Percentiles rank a stretch among this genome's conserved stretches.
phyloP scores from a whole-genome alignment of 331 rosid genomes.

The Phaseolus coccineus region DNA sequence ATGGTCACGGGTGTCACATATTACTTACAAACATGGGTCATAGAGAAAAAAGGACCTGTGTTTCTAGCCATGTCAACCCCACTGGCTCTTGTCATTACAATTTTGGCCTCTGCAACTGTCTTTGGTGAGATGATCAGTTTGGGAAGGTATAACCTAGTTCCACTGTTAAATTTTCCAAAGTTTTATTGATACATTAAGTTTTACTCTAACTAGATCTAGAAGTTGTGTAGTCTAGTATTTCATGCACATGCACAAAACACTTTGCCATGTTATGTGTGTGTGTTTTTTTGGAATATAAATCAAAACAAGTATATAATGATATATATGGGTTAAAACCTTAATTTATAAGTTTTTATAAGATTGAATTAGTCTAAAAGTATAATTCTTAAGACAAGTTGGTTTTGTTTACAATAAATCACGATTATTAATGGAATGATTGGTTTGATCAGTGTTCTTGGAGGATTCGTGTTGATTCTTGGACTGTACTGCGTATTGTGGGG shows the following conservation, averaged over 20 bases:
- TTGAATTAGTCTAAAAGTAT: no score
- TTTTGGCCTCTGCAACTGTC: slow-evolving; percentile 58
- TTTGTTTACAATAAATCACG: neutral
- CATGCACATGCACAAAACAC: neutral
- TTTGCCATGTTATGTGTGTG: neutral
- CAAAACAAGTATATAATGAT: neutral
- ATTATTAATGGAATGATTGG: neutral
- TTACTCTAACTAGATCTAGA: neutral
- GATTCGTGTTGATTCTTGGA: slow-evolving; percentile 62
- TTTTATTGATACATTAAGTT: neutral
- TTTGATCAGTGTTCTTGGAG: slow-evolving; percentile 65
- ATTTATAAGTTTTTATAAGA: no score
- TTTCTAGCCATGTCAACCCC: slow-evolving; percentile 84
- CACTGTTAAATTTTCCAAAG: neutral
- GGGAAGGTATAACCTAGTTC: slow-evolving; percentile 66
- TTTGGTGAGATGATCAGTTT: slow-evolving; percentile 65
- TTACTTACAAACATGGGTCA: slow-evolving; percentile 76
- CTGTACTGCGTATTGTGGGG: slow-evolving; percentile 79
- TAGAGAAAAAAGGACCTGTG: slow-evolving; percentile 88
- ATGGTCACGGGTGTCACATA: slow-evolving; percentile 74
- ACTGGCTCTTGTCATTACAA: slow-evolving; percentile 65
- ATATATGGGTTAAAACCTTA: no score
- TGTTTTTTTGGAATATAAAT: neutral
- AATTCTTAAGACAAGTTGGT: neutral
- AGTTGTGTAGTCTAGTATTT: no score